Percentiles rank a stretch among this genome's conserved stretches.
Evolutionary conservation across 1,284 basidiomycete genomes (phyloP).

Genomic region (Stereum hirsutum): DNA sequence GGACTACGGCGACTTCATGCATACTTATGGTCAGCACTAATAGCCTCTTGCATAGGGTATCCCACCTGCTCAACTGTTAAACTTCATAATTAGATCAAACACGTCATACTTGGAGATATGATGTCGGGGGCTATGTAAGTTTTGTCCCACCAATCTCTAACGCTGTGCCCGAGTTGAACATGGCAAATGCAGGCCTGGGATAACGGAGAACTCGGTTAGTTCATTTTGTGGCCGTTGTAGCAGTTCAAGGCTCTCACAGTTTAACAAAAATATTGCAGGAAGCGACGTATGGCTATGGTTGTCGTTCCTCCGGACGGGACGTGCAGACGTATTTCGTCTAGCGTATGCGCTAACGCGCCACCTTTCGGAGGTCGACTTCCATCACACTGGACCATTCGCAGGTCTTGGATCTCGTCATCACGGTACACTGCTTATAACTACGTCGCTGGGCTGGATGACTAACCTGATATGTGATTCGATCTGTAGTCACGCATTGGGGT

Average conservation of each 20-base stretch:
- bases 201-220: constrained; percentile 8
- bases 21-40: constrained; percentile 25
- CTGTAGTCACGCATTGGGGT: constrained; percentile 35
- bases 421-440: too few species aligned
- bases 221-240: too few species aligned
- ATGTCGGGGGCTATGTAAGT: constrained; percentile 33
- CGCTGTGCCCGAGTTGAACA: too few species aligned
- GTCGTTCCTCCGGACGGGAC: constrained; percentile 32
- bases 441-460: too few species aligned
- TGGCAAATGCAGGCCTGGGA: constrained; percentile 8
- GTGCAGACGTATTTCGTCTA: constrained; percentile 30
- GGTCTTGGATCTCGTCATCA: constrained; percentile 32
- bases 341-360: constrained; percentile 31
- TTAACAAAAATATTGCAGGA: too few species aligned
- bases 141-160: too few species aligned
- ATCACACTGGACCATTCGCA: constrained; percentile 30
- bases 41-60: too few species aligned
- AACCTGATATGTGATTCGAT: too few species aligned
- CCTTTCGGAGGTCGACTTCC: constrained; percentile 31
- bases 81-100: constrained; percentile 20
- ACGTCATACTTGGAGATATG: constrained; percentile 34
- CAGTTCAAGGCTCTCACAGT: too few species aligned
- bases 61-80: background rate
- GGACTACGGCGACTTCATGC: constrained; percentile 35
- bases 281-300: constrained; percentile 36